Evolutionary conservation across 768 basidiomycete genomes (phyloP).

Genomic region (Russula earlei): DNA sequence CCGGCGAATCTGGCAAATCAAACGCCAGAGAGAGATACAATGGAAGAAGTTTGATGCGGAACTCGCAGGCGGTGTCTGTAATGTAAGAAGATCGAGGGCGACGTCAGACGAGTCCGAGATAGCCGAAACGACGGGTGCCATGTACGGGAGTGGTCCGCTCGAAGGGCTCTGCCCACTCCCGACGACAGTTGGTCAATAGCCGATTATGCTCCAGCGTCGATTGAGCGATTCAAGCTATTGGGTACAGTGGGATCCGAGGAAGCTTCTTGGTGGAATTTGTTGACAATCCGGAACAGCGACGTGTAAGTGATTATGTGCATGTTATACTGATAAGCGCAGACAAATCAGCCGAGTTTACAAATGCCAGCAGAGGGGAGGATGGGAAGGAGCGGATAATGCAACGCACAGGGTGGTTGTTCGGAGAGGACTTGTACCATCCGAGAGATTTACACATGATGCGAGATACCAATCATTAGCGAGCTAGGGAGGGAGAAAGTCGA

Average conservation of each 20-base stretch:
- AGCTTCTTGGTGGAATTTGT: conserved; percentile 15
- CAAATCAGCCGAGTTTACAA: not conserved
- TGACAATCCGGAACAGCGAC: conserved; percentile 17
- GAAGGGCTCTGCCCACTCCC: conserved; percentile 18
- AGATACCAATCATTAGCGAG: not conserved
- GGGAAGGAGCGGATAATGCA: not conserved
- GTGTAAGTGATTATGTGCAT: conserved; percentile 18
- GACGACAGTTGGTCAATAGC: conserved; percentile 3
- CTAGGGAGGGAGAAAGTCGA: not conserved
- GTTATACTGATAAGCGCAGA: conserved; percentile 3
- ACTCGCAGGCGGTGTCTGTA: conserved; percentile 12
- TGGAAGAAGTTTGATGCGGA: conserved; percentile 25
- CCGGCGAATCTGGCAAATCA: not conserved
- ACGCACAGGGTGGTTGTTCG: conserved; percentile 14
- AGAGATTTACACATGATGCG: conserved; percentile 17
- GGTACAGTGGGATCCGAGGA: conserved; percentile 17
- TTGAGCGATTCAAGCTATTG: conserved; percentile 12
- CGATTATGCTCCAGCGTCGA: conserved; percentile 16
- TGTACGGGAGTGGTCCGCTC: conserved; percentile 11
- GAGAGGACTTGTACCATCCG: conserved; percentile 18
- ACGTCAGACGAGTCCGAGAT: not conserved
- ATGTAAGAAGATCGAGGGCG: not conserved
- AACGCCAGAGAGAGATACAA: conserved; percentile 29
- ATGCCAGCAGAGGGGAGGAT: not conserved
- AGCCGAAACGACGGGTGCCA: not conserved